Evolutionary conservation across 306 rosid species (phyloP), one percentile per base, ranked within the genome.

Genomic region (Phaseolus lunatus): DNA sequence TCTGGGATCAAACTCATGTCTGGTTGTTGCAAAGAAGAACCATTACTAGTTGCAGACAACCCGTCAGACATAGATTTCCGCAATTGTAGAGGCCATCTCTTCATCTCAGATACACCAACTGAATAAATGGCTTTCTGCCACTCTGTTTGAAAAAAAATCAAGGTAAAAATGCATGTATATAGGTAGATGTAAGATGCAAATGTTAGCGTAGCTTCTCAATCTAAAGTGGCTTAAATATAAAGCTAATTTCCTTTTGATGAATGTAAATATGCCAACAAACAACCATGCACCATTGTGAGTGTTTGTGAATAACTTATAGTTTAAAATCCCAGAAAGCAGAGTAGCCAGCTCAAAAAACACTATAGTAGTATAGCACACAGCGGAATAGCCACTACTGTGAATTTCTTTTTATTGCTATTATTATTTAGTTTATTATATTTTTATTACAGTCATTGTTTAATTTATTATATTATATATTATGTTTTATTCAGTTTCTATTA

Each of bases 81-180:
- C 76, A 95, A 88, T 82, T 95, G 98, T 68, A 92, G 78, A 62
- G 97, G 87, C 98, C 98, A 95, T 78, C 92, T 92, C 85, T 90
- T 95, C 88, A 92, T 92, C 89, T 95, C 98, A 75, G 98, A 90
- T 41, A 97, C 97, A 81, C 96, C 97, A 10, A 91, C 89, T 29
- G 97, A 88, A 83, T 87, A 88, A 79, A 95, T 92, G 57, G 97
- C 97, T 81, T 90, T 95, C 83, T 92, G 98, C 98, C 98, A 95
- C 84, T 95, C 98, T 94, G 81, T 62, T 85, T 78, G 64, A 44
- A 82, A 79, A 45, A 68, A 83, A 37, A 44, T 19, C 56, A 56
- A 75, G 72, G 61, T 16, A 70, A 76, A n/a, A 77, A 49, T 24
- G 76, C 22, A 64, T 71, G 54, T 39, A 33, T 70, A 27, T 82